Percentiles rank a stretch among this genome's conserved stretches.
Evolutionary conservation across 2,329 filamentous ascomycete genomes (phyloP).

Genomic region (Arthrinium phaeospermum): DNA sequence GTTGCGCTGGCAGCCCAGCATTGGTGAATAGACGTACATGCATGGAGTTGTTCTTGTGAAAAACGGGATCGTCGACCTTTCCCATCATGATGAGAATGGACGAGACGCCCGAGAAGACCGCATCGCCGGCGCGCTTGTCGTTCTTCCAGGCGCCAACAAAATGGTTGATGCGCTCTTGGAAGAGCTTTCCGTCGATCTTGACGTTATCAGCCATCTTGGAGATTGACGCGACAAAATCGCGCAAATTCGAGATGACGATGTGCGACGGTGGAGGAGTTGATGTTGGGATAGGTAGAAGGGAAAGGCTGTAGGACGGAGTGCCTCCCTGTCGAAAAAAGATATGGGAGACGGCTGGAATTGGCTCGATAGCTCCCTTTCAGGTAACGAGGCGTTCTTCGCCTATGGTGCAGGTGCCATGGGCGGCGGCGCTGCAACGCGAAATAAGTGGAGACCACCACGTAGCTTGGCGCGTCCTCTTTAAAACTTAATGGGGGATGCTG

Average conservation of each 20-base stretch:
- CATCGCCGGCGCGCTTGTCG: constrained; percentile 87
- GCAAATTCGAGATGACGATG: constrained; percentile 13
- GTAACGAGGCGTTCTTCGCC: constrained; percentile 9
- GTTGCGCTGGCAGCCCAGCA: not conserved
- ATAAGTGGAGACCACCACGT: constrained; percentile 12
- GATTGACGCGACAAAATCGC: constrained; percentile 7
- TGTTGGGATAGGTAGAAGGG: constrained; percentile 14
- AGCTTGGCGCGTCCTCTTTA: constrained; percentile 17
- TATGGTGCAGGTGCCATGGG: not conserved
- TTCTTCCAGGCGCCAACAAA: constrained; percentile 94
- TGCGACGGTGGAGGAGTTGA: constrained; percentile 10
- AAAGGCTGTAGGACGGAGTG: constrained; percentile 7
- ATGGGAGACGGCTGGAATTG: not conserved
- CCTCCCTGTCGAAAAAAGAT: constrained; percentile 15
- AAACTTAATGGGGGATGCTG: not conserved
- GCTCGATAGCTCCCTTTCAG: constrained; percentile 13
- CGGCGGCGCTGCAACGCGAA: constrained; percentile 15
- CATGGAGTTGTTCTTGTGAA: constrained; percentile 95
- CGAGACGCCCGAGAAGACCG: constrained; percentile 82
- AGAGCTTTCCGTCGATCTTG: constrained; percentile 91
- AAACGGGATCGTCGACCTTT: constrained; percentile 90
- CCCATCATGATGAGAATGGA: constrained; percentile 92
- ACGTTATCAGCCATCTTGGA: constrained; percentile 72
- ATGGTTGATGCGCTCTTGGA: constrained; percentile 89
- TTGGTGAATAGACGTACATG: constrained; percentile 67